These are phyloP conservation scores for Volutella citrinella DNA, from an alignment of 2,329 filamentous ascomycete species.

Conservation along the genomic window DNA sequence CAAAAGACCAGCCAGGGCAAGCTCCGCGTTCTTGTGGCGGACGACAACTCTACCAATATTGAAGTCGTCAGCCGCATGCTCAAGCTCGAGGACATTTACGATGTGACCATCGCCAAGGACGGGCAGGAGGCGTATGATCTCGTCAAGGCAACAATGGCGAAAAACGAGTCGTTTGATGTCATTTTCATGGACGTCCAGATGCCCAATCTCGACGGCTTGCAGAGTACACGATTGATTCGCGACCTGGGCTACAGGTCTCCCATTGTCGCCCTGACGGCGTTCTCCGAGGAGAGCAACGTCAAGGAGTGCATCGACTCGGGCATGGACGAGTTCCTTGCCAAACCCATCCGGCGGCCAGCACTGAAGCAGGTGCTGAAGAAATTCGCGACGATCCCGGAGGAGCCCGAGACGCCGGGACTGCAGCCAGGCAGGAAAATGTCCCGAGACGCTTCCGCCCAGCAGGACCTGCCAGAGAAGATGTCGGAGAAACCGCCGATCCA, in stretches of 20 bases:
- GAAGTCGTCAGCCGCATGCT: slow-evolving; percentile 60
- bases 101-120: slow-evolving; percentile 84
- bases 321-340: slow-evolving; percentile 85
- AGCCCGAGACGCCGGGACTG: slow-evolving; percentile 35
- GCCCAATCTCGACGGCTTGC: slow-evolving; percentile 87
- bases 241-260: slow-evolving; percentile 83
- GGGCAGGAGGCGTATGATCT: slow-evolving; percentile 84
- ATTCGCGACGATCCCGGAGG: slow-evolving; percentile 77
- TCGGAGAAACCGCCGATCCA: no score
- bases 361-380: slow-evolving; percentile 84
- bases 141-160: slow-evolving; percentile 78
- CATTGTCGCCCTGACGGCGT: slow-evolving; percentile 88
- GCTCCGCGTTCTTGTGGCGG: slow-evolving; percentile 80
- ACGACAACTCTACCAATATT: slow-evolving; percentile 60
- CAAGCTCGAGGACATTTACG: slow-evolving; percentile 76
- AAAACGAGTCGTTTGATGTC: slow-evolving; percentile 71
- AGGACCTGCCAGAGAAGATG: no score
- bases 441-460: no score
- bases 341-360: slow-evolving; percentile 75
- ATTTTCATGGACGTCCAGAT: slow-evolving; percentile 98
- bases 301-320: slow-evolving; percentile 83
- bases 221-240: slow-evolving; percentile 81
- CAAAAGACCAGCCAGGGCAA: slow-evolving; percentile 58
- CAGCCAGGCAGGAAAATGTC: no score
- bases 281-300: slow-evolving; percentile 85